Percentiles rank a stretch among this genome's conserved stretches.
phyloP scores from a whole-genome alignment of 2,329 filamentous ascomycete species.

The Zymoseptoria ardabiliae region DNA sequence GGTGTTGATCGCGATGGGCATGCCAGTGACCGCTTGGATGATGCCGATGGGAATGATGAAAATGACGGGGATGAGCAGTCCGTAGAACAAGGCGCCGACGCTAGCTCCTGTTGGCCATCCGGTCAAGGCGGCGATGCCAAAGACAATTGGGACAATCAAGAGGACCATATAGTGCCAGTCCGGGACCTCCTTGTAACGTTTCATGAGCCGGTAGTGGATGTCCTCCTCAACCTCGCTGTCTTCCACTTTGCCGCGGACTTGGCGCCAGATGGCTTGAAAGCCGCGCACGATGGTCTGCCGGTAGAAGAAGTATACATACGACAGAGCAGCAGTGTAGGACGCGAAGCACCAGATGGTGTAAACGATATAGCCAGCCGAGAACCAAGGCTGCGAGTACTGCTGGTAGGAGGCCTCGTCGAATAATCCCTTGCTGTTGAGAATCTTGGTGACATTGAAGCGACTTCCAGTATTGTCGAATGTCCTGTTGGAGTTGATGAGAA shows the following conservation, averaged over 20 bases:
- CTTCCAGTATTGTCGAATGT: constrained; percentile 79
- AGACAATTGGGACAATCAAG: constrained; percentile 8
- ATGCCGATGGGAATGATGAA: constrained; percentile 87
- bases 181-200: constrained; percentile 71
- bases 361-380: constrained; percentile 6
- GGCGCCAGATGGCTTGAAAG: constrained; percentile 2
- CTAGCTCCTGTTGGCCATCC: constrained; percentile 65
- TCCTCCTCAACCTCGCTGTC: constrained; percentile 48
- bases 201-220: constrained; percentile 77
- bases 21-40: constrained; percentile 82
- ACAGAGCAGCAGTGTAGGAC: constrained; percentile 4
- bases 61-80: constrained; percentile 65
- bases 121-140: constrained; percentile 12
- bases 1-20: constrained; percentile 12
- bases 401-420: constrained; percentile 70
- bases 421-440: constrained; percentile 65
- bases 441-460: constrained; percentile 71
- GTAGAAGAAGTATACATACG: constrained; percentile 6
- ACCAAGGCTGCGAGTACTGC: constrained; percentile 63
- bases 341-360: constrained; percentile 7
- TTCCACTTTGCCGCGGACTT: neutral
- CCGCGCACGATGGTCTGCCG: constrained; percentile 1
- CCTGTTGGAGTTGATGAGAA: constrained; percentile 74
- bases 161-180: constrained; percentile 59
- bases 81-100: constrained; percentile 79